Conservation (phyloP, 768 basidiomycete genomes). For the Rhodocollybia butyracea region DNA sequence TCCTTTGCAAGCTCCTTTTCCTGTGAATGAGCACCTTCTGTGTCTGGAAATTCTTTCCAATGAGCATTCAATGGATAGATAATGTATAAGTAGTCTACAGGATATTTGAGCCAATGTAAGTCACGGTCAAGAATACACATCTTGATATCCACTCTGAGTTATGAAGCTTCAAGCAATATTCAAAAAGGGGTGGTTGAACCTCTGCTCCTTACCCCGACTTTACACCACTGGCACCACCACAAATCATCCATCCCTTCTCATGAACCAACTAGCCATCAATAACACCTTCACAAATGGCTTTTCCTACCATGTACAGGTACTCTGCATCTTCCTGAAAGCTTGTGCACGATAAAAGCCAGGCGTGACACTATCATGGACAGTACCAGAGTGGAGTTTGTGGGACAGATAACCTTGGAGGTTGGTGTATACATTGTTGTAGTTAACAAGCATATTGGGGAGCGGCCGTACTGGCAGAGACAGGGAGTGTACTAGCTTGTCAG, state of each 20-base stretch:
- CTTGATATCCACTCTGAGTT: slow-evolving; percentile 98
- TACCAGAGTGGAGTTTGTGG: too few relatives aligned
- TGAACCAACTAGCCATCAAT: slow-evolving; percentile 92
- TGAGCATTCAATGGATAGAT: slow-evolving; percentile 95
- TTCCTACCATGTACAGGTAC: slow-evolving; percentile 97
- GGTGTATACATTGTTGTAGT: slow-evolving; percentile 88
- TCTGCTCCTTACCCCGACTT: slow-evolving; percentile 90
- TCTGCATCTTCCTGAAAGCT: slow-evolving; percentile 97
- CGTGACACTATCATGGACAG: slow-evolving; percentile 75
- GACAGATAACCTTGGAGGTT: slow-evolving; percentile 92
- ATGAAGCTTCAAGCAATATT: slow-evolving; percentile 90
- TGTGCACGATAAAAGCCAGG: slow-evolving; percentile 95
- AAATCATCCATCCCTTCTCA: slow-evolving; percentile 95
- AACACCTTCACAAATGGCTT: slow-evolving; percentile 95
- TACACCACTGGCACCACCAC: slow-evolving; percentile 47
- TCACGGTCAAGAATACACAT: slow-evolving; percentile 37
- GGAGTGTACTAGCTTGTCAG: slow-evolving; percentile 94
- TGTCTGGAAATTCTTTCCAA: slow-evolving; percentile 88
- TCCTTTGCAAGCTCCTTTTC: slow-evolving; percentile 94
- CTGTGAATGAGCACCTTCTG: slow-evolving; percentile 89
- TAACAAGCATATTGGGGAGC: slow-evolving; percentile 88
- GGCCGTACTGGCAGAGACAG: slow-evolving; percentile 83
- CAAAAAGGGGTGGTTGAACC: slow-evolving; percentile 86
- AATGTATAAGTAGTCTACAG: slow-evolving; percentile 94
- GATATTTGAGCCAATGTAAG: neutral